These are phyloP conservation scores for Pontederia crassipes DNA, from an alignment of 176 grass and related monocot genomes.

Conservation along the genomic window DNA sequence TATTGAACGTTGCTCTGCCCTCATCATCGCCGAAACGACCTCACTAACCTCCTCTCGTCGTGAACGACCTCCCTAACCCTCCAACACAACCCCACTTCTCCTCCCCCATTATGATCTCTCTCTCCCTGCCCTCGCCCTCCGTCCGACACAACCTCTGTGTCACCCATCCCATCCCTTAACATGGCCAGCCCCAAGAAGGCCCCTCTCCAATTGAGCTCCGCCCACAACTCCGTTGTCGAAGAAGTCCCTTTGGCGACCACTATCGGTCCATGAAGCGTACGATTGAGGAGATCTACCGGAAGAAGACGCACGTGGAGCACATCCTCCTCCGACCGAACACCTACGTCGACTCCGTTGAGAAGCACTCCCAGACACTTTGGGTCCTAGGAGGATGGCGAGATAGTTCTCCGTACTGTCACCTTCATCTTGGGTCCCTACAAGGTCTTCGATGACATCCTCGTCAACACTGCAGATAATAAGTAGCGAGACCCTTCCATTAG, in stretches of 20 bases:
- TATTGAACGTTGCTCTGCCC: too few species aligned
- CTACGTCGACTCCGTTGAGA: slow-evolving; percentile 80
- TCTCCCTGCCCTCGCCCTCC: too few species aligned
- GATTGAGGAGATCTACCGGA: slow-evolving; percentile 91
- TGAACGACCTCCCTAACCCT: too few species aligned
- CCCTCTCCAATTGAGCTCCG: slow-evolving; percentile 62
- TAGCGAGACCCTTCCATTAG: slow-evolving; percentile 71
- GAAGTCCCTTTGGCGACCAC: not conserved
- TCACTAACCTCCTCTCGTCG: not conserved
- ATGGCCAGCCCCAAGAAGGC: slow-evolving; percentile 31
- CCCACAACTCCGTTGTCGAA: slow-evolving; percentile 46
- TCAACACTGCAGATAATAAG: too few species aligned
- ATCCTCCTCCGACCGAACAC: slow-evolving; percentile 89
- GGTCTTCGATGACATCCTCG: slow-evolving; percentile 98
- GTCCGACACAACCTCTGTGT: slow-evolving; percentile 47
- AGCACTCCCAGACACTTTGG: slow-evolving; percentile 61
- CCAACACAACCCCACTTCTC: too few species aligned
- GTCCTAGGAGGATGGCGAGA: slow-evolving; percentile 53
- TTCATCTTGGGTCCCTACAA: slow-evolving; percentile 93
- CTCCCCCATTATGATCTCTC: too few species aligned
- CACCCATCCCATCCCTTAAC: slow-evolving; percentile 6
- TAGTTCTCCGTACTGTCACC: slow-evolving; percentile 39
- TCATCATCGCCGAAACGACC: too few species aligned
- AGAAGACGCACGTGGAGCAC: slow-evolving; percentile 86
- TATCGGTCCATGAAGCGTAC: slow-evolving; percentile 31